Evolutionary conservation across 2,329 filamentous ascomycete genomes (phyloP).

Genomic region (Epicoccum nigrum): DNA sequence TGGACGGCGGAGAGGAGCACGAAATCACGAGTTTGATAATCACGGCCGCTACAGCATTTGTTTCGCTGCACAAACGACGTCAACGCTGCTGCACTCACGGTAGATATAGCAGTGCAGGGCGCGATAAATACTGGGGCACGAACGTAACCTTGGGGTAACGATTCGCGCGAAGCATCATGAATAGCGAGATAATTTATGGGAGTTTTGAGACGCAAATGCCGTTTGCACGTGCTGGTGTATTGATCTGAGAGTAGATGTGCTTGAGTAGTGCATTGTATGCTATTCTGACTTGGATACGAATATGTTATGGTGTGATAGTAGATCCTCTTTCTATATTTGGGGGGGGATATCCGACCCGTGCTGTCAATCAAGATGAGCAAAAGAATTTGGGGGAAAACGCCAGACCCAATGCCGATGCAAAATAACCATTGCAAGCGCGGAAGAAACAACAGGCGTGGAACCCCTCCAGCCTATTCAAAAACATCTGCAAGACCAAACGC

Average conservation of each 20-base stretch:
- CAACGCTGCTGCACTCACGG: not conserved
- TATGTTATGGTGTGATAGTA: no score
- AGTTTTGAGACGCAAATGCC: constrained; percentile 8
- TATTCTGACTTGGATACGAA: no score
- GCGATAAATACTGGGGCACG: constrained; percentile 7
- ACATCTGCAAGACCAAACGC: constrained; percentile 26
- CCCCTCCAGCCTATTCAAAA: constrained; percentile 11
- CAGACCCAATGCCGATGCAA: constrained; percentile 32
- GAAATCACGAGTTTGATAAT: constrained; percentile 5
- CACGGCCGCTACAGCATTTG: constrained; percentile 4
- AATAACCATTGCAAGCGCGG: not conserved
- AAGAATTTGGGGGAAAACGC: constrained; percentile 15
- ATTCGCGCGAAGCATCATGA: constrained; percentile 8
- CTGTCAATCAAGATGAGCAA: no score
- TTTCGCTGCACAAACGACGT: constrained; percentile 1
- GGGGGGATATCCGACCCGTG: no score
- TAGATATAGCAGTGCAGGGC: constrained; percentile 11
- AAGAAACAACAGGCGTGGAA: constrained; percentile 2
- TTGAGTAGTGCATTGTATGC: no score
- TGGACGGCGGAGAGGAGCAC: not conserved
- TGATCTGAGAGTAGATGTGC: no score
- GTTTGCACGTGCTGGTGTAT: no score
- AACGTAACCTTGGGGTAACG: constrained; percentile 1
- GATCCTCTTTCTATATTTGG: no score
- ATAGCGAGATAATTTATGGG: constrained; percentile 12